A percentile compares a stretch with the other conserved stretches of the same genome.
Evolutionary conservation across 371 early-diverging fungal genomes (phyloP).

Genomic region (Actinomortierella wolfii): DNA sequence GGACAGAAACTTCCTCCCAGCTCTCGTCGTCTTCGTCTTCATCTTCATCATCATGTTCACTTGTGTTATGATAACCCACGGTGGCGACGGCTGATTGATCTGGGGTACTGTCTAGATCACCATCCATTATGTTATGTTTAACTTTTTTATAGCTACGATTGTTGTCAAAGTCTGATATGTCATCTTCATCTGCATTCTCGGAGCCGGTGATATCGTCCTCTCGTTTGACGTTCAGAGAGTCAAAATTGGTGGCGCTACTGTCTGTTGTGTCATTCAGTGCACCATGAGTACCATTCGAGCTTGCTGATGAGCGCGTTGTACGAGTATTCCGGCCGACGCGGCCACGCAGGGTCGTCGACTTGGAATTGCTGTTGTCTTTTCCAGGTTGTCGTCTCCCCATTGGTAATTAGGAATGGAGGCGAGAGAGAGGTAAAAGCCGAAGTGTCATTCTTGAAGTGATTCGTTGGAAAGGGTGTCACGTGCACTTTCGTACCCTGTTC

Average conservation of each 20-base stretch:
- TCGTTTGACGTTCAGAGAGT: neutral
- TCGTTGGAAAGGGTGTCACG: too few relatives aligned
- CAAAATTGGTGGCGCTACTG: conserved; percentile 31
- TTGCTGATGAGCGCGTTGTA: too few relatives aligned
- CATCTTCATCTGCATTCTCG: neutral
- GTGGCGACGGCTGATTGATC: neutral
- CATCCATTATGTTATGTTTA: neutral
- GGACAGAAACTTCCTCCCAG: conserved; percentile 37
- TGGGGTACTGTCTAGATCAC: neutral
- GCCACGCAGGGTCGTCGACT: too few relatives aligned
- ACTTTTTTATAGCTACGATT: conserved; percentile 4
- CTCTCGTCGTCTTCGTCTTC: conserved; percentile 27
- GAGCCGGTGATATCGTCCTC: neutral
- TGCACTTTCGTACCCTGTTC: too few relatives aligned
- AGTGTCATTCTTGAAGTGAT: too few relatives aligned
- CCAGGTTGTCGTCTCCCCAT: too few relatives aligned
- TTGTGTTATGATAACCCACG: conserved; percentile 8
- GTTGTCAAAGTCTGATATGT: conserved; percentile 15
- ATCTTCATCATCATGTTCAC: conserved; percentile 3
- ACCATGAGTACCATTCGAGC: too few relatives aligned
- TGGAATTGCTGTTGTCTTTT: too few relatives aligned
- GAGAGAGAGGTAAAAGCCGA: too few relatives aligned
- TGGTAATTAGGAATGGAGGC: too few relatives aligned
- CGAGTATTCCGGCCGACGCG: too few relatives aligned
- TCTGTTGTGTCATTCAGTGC: too few relatives aligned